phyloP scores from a whole-genome alignment of 345 rosid species.

The Erodium maritimum region DNA sequence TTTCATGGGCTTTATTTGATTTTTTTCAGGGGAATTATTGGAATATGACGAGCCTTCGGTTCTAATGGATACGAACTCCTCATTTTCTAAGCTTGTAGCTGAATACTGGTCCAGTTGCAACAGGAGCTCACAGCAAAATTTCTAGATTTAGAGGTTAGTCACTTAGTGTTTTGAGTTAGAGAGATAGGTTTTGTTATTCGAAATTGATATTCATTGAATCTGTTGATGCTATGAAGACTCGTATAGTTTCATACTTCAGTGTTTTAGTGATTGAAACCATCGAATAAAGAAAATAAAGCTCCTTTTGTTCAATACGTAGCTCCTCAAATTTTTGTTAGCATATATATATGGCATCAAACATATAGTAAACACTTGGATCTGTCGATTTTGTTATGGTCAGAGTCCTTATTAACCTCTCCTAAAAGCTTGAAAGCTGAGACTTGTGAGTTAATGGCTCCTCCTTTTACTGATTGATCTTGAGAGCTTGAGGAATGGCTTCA shows the following conservation, averaged over 20 bases:
- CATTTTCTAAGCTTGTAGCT: slow-evolving; percentile 61
- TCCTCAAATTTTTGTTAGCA: too few species aligned
- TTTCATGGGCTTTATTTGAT: not conserved
- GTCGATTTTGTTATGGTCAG: too few species aligned
- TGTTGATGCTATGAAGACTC: not conserved
- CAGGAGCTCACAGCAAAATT: slow-evolving; percentile 19
- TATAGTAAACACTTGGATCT: too few species aligned
- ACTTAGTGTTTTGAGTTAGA: too few species aligned
- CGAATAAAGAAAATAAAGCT: not conserved
- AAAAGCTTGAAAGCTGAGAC: too few species aligned
- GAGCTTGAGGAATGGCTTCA: slow-evolving; percentile 25
- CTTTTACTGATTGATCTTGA: slow-evolving; percentile 32
- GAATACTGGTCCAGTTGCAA: slow-evolving; percentile 72
- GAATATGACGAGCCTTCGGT: slow-evolving; percentile 60
- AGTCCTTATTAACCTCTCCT: too few species aligned
- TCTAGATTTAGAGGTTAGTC: slow-evolving; percentile 2
- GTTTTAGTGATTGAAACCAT: not conserved
- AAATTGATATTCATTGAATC: not conserved
- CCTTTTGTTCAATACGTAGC: too few species aligned
- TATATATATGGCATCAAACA: too few species aligned
- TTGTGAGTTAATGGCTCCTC: too few species aligned
- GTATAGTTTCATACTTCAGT: not conserved
- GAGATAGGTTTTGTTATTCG: too few species aligned
- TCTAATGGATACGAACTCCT: slow-evolving; percentile 55
- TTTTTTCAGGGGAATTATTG: slow-evolving; percentile 37